A percentile compares a stretch with the other conserved stretches of the same genome.
phyloP scores from a whole-genome alignment of 2,329 filamentous ascomycete species.

The Colletotrichum gigasporum region DNA sequence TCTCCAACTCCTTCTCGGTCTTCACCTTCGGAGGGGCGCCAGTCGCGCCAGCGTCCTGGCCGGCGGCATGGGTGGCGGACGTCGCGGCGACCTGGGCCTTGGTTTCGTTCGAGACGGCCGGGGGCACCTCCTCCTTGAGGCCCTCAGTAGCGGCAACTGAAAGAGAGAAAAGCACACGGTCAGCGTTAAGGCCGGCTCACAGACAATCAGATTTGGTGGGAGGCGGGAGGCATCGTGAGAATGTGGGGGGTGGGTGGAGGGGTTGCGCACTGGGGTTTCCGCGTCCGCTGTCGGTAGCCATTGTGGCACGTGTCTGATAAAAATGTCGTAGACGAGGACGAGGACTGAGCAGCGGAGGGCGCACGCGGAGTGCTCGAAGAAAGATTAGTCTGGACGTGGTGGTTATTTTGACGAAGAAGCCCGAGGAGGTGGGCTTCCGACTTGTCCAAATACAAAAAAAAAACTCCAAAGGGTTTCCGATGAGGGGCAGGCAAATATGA shows the following conservation, averaged over 20 bases:
- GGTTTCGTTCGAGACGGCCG: constrained; percentile 49
- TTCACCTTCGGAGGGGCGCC: constrained; percentile 57
- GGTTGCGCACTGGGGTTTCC: constrained; percentile 54
- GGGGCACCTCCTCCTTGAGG: constrained; percentile 49
- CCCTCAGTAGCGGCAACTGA: constrained; percentile 55
- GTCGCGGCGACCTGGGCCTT: constrained; percentile 49
- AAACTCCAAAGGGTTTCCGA: constrained; percentile 26
- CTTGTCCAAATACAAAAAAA: constrained; percentile 31
- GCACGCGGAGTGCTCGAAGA: constrained; percentile 66
- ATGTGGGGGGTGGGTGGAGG: constrained; percentile 21
- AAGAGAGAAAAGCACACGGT: constrained; percentile 22
- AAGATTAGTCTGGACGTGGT: constrained; percentile 60
- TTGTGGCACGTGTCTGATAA: constrained; percentile 55
- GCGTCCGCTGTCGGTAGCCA: constrained; percentile 67
- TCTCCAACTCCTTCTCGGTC: constrained; percentile 65
- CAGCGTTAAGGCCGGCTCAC: constrained; percentile 13
- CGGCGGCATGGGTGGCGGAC: constrained; percentile 43
- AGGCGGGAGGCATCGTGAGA: constrained; percentile 24
- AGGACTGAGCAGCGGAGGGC: constrained; percentile 54
- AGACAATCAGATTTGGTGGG: not conserved
- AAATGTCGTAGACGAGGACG: constrained; percentile 37
- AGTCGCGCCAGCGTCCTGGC: constrained; percentile 44
- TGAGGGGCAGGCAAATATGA: constrained; percentile 32
- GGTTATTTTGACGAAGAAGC: constrained; percentile 47
- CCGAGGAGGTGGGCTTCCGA: constrained; percentile 45